These are phyloP conservation scores for Beauveria medogensis DNA, from an alignment of 2,329 filamentous ascomycete species.

Conservation along the genomic window DNA sequence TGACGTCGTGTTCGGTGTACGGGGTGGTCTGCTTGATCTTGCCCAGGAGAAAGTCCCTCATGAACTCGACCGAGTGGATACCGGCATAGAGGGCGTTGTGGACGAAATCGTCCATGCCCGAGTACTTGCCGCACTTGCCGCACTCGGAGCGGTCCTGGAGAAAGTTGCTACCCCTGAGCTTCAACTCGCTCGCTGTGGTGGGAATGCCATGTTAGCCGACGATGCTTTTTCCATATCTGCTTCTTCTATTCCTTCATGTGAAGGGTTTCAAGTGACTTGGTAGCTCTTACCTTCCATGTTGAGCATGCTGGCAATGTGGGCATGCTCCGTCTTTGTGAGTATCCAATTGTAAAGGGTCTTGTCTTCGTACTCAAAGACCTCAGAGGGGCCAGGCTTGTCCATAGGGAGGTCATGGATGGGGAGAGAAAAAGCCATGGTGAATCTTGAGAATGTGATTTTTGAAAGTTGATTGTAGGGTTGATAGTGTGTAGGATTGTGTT, in stretches of 20 bases:
- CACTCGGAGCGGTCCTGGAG: conserved; percentile 8
- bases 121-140: conserved; percentile 7
- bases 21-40: not conserved
- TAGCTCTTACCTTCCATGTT: not conserved
- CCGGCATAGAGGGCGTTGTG: conserved; percentile 10
- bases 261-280: not conserved
- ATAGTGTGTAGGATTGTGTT: not conserved
- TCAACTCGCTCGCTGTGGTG: not conserved
- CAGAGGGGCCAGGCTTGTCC: conserved; percentile 1
- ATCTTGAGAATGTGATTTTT: not conserved
- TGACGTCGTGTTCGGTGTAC: not conserved
- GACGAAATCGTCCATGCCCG: conserved; percentile 9
- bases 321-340: not conserved
- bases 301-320: conserved; percentile 9
- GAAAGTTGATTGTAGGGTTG: not conserved
- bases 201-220: not conserved
- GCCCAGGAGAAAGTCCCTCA: not conserved
- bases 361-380: not conserved
- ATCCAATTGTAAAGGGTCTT: conserved; percentile 2
- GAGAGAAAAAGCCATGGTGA: not conserved
- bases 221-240: not conserved
- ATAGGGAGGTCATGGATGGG: not conserved
- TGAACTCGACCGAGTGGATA: conserved; percentile 8
- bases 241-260: accelerated
- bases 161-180: not conserved